These are phyloP conservation scores for Amesomyces nigricolor DNA, from an alignment of 2,329 filamentous ascomycete genomes.

Conservation along the genomic window DNA sequence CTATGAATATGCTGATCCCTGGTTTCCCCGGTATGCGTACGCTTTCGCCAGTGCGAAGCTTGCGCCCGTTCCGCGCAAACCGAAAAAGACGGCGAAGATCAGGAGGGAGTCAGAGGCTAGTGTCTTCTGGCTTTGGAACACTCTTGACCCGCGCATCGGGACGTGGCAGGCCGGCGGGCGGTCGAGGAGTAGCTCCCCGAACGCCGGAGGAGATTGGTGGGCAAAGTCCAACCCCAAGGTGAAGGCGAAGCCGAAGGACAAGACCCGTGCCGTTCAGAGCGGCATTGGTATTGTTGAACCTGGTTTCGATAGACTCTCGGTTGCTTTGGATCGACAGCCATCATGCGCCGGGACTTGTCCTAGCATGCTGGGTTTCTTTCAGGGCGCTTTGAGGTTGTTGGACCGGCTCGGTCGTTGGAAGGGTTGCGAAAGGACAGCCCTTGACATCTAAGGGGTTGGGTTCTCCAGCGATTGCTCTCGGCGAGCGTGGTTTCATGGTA, in stretches of 20 bases:
- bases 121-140: too few species aligned
- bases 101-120: too few species aligned
- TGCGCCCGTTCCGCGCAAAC: too few species aligned
- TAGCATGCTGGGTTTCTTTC: not conserved
- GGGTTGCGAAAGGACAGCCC: not conserved
- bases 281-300: not conserved
- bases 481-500: not conserved
- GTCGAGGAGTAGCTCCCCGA: too few species aligned
- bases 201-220: too few species aligned
- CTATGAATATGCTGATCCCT: conserved; percentile 1
- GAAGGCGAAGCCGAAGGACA: too few species aligned
- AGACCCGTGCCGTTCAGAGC: conserved; percentile 2
- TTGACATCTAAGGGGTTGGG: not conserved
- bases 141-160: too few species aligned
- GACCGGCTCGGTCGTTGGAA: not conserved
- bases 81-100: too few species aligned
- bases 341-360: not conserved
- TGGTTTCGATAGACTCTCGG: not conserved
- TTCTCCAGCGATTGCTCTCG: not conserved
- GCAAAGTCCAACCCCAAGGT: too few species aligned
- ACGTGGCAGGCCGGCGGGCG: too few species aligned
- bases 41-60: not conserved
- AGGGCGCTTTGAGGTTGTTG: not conserved
- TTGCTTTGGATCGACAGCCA: not conserved
- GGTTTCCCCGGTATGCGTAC: not conserved